Evolutionary conservation across 2,329 filamentous ascomycete genomes (phyloP), one percentile per base, ranked within the genome.

Genomic region (Exophiala spinifera): DNA sequence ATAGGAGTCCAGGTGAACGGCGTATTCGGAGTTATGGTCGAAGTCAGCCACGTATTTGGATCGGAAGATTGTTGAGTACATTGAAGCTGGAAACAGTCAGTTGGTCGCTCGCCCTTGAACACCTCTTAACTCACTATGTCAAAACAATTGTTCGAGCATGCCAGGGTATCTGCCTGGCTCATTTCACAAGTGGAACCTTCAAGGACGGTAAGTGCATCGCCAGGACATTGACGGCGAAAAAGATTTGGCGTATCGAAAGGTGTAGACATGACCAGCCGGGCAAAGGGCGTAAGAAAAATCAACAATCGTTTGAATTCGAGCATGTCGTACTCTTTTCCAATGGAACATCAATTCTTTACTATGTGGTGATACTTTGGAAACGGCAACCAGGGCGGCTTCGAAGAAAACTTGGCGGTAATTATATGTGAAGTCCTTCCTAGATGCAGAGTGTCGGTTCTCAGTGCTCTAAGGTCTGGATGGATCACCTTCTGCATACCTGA

Each of bases 21-120:
- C 4, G 39, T 42, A 42, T 20, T 19, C n/a, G n/a, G 39, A 42
- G 39, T 42, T 3, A 42, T 42, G 39, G 39, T 42, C 39, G 39
- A 42, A 42, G 39, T 20, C n/a, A 42, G 39, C n/a, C 39, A 42
- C 39, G 39, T 42, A 42, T 21, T 42, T 21, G 39, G 39, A 42
- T 42, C 39, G 39, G n/a, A 42, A 42, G 39, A 42, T 42, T 42
- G 39, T 42, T 42, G n/a, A 42, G 14, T 42, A 42, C 39, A 42
- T 42, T 42, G 39, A 42, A 42, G 39, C 39, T 42, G 4, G n/a
- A 42, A 42, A 42, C 4, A 42, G 17, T 42, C 13, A 42, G 34
- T 42, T 42, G 13, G 39, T 17, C 7, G n/a, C 17, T 19, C 39
- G 39, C 14, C 13, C 10, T 20, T 42, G 39, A 42, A 42, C 5